Percentiles rank a stretch among this genome's conserved stretches.
Evolutionary conservation across 1,284 basidiomycete genomes (phyloP).

Genomic region (Trichosporon faecale): DNA sequence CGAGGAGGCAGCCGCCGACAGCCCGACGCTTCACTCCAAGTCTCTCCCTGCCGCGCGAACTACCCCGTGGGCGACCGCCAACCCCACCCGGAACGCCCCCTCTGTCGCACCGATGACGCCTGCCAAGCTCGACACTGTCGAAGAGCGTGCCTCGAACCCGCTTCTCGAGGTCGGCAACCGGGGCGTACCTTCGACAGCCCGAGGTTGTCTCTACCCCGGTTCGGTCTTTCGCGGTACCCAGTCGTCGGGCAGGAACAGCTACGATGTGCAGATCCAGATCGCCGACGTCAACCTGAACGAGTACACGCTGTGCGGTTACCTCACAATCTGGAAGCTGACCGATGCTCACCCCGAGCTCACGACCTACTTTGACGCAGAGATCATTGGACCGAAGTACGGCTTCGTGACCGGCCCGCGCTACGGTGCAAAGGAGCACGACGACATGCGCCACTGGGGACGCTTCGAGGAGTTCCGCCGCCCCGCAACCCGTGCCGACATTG

Average conservation of each 20-base stretch:
- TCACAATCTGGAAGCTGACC: conserved; percentile 81
- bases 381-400: conserved; percentile 77
- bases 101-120: background rate
- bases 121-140: conserved; percentile 11
- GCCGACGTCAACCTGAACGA: conserved; percentile 76
- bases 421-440: conserved; percentile 81
- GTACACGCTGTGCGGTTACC: conserved; percentile 79
- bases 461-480: conserved; percentile 82
- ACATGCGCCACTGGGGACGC: conserved; percentile 84
- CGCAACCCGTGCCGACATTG: conserved; percentile 58
- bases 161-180: conserved; percentile 69
- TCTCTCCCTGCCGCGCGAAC: conserved; percentile 34
- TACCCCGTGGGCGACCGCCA: conserved; percentile 34
- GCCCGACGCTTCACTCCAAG: conserved; percentile 24
- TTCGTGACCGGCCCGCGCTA: conserved; percentile 75
- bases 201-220: conserved; percentile 77
- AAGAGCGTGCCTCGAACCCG: conserved; percentile 56
- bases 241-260: conserved; percentile 76
- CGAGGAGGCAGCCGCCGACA: background rate
- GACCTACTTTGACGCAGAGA: conserved; percentile 91
- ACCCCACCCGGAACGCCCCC: background rate
- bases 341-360: conserved; percentile 86
- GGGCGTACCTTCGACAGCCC: conserved; percentile 67
- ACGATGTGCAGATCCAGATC: conserved; percentile 77
- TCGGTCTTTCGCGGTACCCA: conserved; percentile 74